phyloP scores from a whole-genome alignment of 257 asterid genomes.

The Cruciata laevipes region DNA sequence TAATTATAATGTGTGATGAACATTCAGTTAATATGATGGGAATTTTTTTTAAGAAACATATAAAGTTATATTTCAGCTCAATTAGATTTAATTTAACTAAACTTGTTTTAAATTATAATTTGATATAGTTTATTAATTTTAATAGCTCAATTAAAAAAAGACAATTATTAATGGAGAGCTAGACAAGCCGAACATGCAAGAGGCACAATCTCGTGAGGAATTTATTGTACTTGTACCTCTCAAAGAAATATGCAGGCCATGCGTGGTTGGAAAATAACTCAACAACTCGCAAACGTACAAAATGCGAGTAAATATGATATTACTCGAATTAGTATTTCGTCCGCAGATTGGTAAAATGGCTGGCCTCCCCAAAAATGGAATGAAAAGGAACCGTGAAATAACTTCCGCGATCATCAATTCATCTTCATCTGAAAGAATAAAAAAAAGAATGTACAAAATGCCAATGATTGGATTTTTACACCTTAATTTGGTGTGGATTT shows the following conservation, averaged over 20 bases:
- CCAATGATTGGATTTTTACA: neutral
- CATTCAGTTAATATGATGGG: no score
- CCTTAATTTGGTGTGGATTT: constrained; percentile 4
- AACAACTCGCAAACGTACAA: neutral
- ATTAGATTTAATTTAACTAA: no score
- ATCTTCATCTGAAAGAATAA: neutral
- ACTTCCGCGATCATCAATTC: no score
- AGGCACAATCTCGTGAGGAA: neutral
- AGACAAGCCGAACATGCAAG: neutral
- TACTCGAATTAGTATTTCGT: neutral
- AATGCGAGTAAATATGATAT: neutral
- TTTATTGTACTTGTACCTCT: neutral
- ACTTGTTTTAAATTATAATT: no score
- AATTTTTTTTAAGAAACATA: no score
- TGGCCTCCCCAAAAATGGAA: neutral
- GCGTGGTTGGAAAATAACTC: neutral
- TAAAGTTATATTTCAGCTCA: no score
- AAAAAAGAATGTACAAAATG: neutral
- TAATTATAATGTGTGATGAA: no score
- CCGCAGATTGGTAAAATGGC: neutral
- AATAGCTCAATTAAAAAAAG: no score
- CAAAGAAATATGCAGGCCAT: neutral
- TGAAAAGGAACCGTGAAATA: neutral
- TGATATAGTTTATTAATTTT: no score
- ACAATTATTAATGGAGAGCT: neutral